These are phyloP conservation scores for Butyriboletus loyo DNA, from an alignment of 768 basidiomycete genomes.

Conservation along the genomic window DNA sequence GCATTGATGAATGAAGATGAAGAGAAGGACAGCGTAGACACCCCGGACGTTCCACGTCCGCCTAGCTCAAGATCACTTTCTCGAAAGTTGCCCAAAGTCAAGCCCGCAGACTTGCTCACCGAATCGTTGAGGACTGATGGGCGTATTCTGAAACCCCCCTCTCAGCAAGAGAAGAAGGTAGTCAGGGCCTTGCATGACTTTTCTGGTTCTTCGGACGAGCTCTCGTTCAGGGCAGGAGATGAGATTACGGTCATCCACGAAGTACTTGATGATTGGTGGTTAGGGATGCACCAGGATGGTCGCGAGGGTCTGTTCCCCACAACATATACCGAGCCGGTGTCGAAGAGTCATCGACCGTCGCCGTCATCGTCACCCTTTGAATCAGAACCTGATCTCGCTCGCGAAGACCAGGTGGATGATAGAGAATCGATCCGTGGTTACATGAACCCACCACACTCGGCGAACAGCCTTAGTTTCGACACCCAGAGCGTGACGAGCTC, in stretches of 20 bases:
- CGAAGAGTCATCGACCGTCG: conserved; percentile 22
- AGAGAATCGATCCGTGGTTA: conserved; percentile 18
- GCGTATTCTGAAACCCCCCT: conserved; percentile 51
- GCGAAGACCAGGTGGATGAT: conserved; percentile 23
- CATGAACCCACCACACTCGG: conserved; percentile 24
- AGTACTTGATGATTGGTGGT: conserved; percentile 89
- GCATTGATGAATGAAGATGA: conserved; percentile 48
- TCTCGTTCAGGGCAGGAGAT: conserved; percentile 70
- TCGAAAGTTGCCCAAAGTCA: conserved; percentile 29
- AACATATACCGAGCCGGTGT: conserved; percentile 58
- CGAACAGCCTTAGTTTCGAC: conserved; percentile 24
- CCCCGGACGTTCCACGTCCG: conserved; percentile 30
- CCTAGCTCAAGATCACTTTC: conserved; percentile 35
- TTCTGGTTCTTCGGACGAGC: conserved; percentile 69
- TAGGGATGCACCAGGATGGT: conserved; percentile 66
- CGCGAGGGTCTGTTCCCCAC: conserved; percentile 79
- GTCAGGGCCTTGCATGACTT: conserved; percentile 79
- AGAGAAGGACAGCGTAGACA: conserved; percentile 21
- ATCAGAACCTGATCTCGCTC: conserved; percentile 21
- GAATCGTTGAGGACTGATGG: conserved; percentile 29
- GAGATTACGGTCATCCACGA: conserved; percentile 76
- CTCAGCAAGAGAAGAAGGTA: conserved; percentile 47
- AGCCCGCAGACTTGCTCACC: conserved; percentile 17
- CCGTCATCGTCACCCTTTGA: conserved; percentile 35
- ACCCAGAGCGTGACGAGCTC: conserved; percentile 44